Conservation (phyloP, 169 alveolate species). For the Neospora caninum region DNA sequence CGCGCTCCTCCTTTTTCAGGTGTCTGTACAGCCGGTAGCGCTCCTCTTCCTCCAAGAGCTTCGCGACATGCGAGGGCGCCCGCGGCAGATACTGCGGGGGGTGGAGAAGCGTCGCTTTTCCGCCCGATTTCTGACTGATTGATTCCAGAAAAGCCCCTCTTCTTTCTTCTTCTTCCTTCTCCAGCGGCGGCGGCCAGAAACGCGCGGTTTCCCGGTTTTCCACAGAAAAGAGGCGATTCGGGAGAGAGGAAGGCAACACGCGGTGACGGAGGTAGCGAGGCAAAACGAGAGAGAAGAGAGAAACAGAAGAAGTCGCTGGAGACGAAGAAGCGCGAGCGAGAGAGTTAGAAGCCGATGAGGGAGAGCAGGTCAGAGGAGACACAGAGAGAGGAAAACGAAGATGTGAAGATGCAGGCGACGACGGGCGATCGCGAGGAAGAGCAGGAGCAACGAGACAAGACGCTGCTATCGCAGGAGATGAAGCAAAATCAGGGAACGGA, state of each 20-base stretch:
- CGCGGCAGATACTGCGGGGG: conserved; percentile 19
- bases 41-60: conserved; percentile 18
- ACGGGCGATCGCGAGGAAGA: background rate
- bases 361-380: background rate
- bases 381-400: background rate
- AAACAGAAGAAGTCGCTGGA: background rate
- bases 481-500: too few species aligned
- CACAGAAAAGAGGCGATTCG: background rate
- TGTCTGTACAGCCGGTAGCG: background rate
- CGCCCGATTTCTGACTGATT: background rate
- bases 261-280: conserved; percentile 12
- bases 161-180: background rate
- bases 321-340: background rate
- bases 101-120: background rate
- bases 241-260: conserved; percentile 19
- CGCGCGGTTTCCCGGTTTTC: background rate
- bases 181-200: conserved; percentile 22
- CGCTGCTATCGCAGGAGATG: too few species aligned
- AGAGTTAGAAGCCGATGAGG: background rate
- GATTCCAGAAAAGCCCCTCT: background rate
- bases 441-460: background rate
- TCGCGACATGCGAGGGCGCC: background rate
- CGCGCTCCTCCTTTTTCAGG: background rate
- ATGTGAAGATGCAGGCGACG: background rate
- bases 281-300: background rate